A percentile compares a stretch with the other conserved stretches of the same genome.
Conservation (phyloP, 2,329 filamentous ascomycete genomes). For the Cadophora gregata region DNA sequence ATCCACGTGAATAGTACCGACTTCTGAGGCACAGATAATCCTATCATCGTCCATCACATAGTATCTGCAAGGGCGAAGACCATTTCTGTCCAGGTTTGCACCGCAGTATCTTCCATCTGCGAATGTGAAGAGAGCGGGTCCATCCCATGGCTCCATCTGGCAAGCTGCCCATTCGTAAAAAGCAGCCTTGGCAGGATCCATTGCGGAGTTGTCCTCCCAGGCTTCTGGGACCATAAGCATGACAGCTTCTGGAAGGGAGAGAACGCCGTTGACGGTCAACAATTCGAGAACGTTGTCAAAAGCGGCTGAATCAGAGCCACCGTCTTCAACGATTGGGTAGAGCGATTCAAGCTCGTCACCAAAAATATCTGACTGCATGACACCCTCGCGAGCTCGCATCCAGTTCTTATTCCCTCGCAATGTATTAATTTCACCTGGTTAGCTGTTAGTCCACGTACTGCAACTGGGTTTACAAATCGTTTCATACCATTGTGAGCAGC, state of each 20-base stretch:
- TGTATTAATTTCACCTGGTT: constrained; percentile 85
- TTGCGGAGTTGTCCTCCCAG: constrained; percentile 90
- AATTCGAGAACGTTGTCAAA: constrained; percentile 97
- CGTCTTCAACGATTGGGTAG: constrained; percentile 95
- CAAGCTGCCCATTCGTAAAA: constrained; percentile 99
- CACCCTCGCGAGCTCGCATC: constrained; percentile 96
- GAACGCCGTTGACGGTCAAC: constrained; percentile 91
- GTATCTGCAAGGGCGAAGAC: constrained; percentile 93
- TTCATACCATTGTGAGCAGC: constrained; percentile 87
- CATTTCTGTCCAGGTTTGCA: constrained; percentile 95
- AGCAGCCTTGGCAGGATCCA: constrained; percentile 94
- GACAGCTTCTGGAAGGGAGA: constrained; percentile 92
- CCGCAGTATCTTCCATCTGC: constrained; percentile 96
- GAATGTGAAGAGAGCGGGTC: constrained; percentile 95
- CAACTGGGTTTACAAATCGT: constrained; percentile 34
- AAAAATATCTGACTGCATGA: constrained; percentile 91
- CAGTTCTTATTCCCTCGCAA: constrained; percentile 98
- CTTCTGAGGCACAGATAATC: constrained; percentile 96
- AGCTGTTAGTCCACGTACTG: constrained; percentile 41
- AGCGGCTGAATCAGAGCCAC: constrained; percentile 93
- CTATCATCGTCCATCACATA: constrained; percentile 97
- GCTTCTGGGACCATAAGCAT: constrained; percentile 99
- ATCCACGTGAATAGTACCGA: constrained; percentile 90
- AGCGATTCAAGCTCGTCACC: constrained; percentile 88
- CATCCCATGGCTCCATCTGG: constrained; percentile 99